These are phyloP conservation scores for Geranium brycei DNA, from an alignment of 345 rosid species.

Conservation along the genomic window DNA sequence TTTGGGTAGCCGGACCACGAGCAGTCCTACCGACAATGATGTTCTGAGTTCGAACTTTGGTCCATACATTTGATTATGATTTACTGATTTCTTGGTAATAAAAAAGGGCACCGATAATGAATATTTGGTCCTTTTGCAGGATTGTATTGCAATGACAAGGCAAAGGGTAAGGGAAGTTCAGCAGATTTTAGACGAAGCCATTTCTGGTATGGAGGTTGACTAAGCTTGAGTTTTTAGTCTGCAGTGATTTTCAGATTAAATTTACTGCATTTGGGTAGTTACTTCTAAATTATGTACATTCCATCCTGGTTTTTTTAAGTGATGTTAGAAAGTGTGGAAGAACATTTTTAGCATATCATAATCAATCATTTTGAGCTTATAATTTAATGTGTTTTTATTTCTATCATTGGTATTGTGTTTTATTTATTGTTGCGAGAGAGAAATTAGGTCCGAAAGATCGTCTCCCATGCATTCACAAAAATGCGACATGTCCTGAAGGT, in stretches of 20 bases:
- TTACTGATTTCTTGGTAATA: no score
- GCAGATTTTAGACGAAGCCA: constrained; percentile 37
- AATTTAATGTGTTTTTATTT: no score
- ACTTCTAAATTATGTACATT: neutral
- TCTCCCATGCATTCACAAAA: no score
- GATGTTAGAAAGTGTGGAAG: no score
- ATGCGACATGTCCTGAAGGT: no score
- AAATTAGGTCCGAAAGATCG: no score
- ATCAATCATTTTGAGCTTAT: constrained; percentile 3
- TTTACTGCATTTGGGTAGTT: neutral
- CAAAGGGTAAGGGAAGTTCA: constrained; percentile 47
- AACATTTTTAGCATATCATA: neutral
- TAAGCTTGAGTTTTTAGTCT: constrained; percentile 35
- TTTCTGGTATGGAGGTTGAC: constrained; percentile 45
- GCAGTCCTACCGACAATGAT: no score
- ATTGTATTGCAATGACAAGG: constrained; percentile 44
- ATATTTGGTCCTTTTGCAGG: constrained; percentile 29
- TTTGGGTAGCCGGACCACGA: no score
- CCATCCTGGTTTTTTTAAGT: neutral
- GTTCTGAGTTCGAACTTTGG: no score
- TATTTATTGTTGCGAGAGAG: no score
- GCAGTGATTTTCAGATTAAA: constrained; percentile 23
- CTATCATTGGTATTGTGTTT: no score
- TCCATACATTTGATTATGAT: no score
- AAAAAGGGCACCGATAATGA: neutral